Conservation (phyloP, 371 early-diverging fungal species). For the Mortierella sp. region DNA sequence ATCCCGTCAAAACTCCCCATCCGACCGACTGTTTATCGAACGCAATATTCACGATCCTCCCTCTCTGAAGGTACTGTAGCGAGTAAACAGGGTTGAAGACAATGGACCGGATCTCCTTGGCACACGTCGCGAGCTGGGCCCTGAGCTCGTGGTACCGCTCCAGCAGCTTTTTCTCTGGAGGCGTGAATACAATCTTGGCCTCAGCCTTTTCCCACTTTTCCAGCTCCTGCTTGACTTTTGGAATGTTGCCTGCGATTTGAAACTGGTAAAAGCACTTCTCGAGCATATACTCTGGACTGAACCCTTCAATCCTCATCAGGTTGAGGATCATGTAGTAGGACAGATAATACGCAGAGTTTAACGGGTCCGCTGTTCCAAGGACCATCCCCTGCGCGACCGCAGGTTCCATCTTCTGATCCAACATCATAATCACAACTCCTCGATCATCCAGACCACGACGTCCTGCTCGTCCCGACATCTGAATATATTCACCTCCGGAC, state of each 20-base stretch:
- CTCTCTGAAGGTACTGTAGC: conserved; percentile 88
- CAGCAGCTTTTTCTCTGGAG: conserved; percentile 80
- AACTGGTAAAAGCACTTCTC: conserved; percentile 96
- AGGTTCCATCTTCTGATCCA: conserved; percentile 97
- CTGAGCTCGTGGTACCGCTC: conserved; percentile 82
- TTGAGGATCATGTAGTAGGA: conserved; percentile 99
- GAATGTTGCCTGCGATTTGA: conserved; percentile 88
- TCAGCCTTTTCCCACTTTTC: conserved; percentile 60
- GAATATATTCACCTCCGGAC: conserved; percentile 99
- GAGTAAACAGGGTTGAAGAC: conserved; percentile 81
- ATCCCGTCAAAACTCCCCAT: conserved; percentile 89
- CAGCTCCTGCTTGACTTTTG: conserved; percentile 72
- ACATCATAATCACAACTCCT: conserved; percentile 98
- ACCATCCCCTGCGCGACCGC: conserved; percentile 92
- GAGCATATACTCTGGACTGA: conserved; percentile 95
- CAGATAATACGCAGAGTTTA: conserved; percentile 97
- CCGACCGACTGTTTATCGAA: conserved; percentile 84
- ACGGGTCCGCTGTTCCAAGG: conserved; percentile 85
- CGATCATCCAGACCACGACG: conserved; percentile 97
- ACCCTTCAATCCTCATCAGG: conserved; percentile 96
- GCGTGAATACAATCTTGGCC: conserved; percentile 65
- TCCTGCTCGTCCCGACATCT: conserved; percentile 98
- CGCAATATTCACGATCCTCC: conserved; percentile 81
- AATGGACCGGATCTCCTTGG: conserved; percentile 77
- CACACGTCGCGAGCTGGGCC: conserved; percentile 75